Percentiles rank a stretch among this genome's conserved stretches.
phyloP scores from a whole-genome alignment of 257 asterid species.

The Dorcoceras hygrometricum region DNA sequence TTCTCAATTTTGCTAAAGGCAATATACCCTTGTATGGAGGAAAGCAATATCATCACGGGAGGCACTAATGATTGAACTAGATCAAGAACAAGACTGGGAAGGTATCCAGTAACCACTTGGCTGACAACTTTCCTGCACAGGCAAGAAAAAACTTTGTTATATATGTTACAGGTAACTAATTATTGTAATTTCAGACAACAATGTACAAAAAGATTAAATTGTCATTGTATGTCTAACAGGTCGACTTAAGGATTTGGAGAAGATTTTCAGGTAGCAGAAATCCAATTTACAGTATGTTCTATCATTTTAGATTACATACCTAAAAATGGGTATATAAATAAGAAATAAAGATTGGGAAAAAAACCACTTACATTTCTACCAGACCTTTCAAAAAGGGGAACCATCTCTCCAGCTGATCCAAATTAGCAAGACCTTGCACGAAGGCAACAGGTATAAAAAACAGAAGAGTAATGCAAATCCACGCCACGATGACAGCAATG shows the following conservation, averaged over 20 bases:
- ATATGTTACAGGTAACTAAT: not conserved
- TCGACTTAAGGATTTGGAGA: not conserved
- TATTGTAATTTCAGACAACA: not conserved
- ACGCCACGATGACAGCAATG: conserved; percentile 54
- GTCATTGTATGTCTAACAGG: not conserved
- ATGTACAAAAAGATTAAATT: not conserved
- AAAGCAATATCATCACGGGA: conserved; percentile 71
- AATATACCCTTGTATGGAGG: conserved; percentile 88
- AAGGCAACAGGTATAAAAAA: conserved; percentile 79
- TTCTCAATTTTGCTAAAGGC: conserved; percentile 83
- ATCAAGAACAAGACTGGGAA: conserved; percentile 92
- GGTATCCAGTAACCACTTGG: conserved; percentile 89
- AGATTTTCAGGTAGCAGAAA: conserved; percentile 1
- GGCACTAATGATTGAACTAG: conserved; percentile 63
- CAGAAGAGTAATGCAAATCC: conserved; percentile 50
- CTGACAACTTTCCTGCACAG: conserved; percentile 63
- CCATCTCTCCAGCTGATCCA: conserved; percentile 79
- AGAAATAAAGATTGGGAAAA: conserved; percentile 2
- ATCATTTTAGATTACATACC: conserved; percentile 3
- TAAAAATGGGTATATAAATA: conserved; percentile 2
- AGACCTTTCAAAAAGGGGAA: conserved; percentile 74
- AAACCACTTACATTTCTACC: conserved; percentile 56
- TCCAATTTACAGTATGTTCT: conserved; percentile 3
- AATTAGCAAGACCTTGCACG: conserved; percentile 93
- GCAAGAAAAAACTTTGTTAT: conserved; percentile 24